phyloP scores from a whole-genome alignment of 805 yeast genomes.

The Pichia ethanolica region DNA sequence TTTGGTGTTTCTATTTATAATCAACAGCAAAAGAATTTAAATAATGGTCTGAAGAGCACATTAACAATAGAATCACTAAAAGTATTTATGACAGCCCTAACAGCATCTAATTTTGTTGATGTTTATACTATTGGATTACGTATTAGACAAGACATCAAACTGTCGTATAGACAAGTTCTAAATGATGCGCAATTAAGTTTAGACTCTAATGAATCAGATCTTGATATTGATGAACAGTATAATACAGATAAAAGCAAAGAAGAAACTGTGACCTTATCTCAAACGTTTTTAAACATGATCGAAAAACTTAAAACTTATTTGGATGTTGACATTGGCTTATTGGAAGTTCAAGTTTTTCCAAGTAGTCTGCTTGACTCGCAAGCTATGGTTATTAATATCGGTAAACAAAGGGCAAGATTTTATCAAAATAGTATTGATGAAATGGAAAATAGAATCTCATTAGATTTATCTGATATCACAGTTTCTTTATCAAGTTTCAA shows the following conservation, averaged over 20 bases:
- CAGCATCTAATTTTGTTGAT: constrained; percentile 78
- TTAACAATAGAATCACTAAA: constrained; percentile 45
- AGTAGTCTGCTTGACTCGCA: constrained; percentile 72
- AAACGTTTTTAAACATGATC: constrained; percentile 21
- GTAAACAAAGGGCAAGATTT: constrained; percentile 46
- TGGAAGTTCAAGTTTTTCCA: constrained; percentile 69
- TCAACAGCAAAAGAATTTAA: constrained; percentile 39
- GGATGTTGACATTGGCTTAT: constrained; percentile 48
- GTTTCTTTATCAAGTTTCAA: constrained; percentile 62
- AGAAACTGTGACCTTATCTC: constrained; percentile 5
- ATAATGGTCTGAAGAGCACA: constrained; percentile 54
- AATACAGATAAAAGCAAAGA: background rate
- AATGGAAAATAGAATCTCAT: constrained; percentile 48
- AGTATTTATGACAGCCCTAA: constrained; percentile 70
- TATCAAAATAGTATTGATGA: constrained; percentile 39
- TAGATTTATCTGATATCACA: constrained; percentile 54
- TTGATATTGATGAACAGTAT: background rate
- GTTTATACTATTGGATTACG: constrained; percentile 63
- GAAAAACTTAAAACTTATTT: constrained; percentile 58
- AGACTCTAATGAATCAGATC: background rate
- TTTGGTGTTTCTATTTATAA: constrained; percentile 57
- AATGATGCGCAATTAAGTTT: constrained; percentile 41
- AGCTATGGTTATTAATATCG: constrained; percentile 57
- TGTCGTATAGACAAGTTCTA: constrained; percentile 69
- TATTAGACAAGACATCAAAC: constrained; percentile 63